A percentile compares a stretch with the other conserved stretches of the same genome.
Evolutionary conservation across 139 green algal species (phyloP).

Genomic region (Picochlorum costavermella): DNA sequence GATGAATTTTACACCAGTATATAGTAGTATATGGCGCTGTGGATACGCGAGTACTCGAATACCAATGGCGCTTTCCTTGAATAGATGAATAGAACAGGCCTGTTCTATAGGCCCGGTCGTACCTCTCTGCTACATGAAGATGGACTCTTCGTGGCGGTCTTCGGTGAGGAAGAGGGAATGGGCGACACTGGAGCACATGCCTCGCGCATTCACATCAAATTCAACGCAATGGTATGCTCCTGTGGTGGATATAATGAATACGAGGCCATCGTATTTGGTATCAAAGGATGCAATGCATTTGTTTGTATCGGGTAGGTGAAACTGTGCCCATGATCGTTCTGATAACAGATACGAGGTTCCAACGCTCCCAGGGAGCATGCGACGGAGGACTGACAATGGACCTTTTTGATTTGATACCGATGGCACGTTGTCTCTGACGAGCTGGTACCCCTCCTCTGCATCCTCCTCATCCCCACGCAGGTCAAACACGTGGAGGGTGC

Average conservation of each 20-base stretch:
- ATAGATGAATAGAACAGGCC: too few relatives aligned
- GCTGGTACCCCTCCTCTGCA: not conserved
- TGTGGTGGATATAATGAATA: constrained; percentile 47
- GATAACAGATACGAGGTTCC: constrained; percentile 65
- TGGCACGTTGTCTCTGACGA: not conserved
- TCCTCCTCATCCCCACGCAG: not conserved
- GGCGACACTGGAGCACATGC: constrained; percentile 31
- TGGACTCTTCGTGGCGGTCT: not conserved
- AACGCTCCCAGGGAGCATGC: constrained; percentile 15
- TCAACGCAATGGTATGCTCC: constrained; percentile 44
- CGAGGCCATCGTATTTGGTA: constrained; percentile 26
- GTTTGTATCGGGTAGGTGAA: constrained; percentile 37
- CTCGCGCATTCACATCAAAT: constrained; percentile 64
- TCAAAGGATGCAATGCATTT: constrained; percentile 60
- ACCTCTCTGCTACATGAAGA: too few relatives aligned
- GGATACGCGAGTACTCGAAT: too few relatives aligned
- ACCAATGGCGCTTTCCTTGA: too few relatives aligned
- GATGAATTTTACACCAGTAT: too few relatives aligned
- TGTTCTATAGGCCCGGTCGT: too few relatives aligned
- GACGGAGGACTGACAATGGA: constrained; percentile 5
- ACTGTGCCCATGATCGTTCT: constrained; percentile 85
- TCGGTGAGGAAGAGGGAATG: constrained; percentile 34
- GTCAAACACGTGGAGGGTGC: constrained; percentile 67
- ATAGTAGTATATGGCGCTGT: too few relatives aligned
- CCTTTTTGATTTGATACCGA: not conserved